phyloP scores from a whole-genome alignment of 2,329 filamentous ascomycete species.

The Lomentospora prolificans region DNA sequence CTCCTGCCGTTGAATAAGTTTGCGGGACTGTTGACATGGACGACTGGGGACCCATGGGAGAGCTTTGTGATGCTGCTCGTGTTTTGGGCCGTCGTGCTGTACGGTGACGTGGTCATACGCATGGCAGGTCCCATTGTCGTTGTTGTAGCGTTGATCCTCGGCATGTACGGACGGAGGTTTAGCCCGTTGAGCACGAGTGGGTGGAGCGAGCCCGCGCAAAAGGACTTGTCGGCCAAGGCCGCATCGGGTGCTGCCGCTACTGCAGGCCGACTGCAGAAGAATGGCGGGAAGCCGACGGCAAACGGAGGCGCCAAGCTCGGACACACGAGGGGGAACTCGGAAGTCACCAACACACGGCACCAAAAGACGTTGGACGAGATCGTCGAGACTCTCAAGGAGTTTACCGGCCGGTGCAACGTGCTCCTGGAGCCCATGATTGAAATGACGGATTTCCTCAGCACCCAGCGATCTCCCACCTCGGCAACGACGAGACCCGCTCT shows the following conservation, averaged over 20 bases:
- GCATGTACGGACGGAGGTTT: constrained; percentile 87
- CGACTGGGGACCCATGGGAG: constrained; percentile 87
- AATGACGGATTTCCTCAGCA: constrained; percentile 87
- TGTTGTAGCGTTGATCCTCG: constrained; percentile 68
- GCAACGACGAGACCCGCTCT: constrained; percentile 85
- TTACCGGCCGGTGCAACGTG: constrained; percentile 87
- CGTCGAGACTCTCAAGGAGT: constrained; percentile 81
- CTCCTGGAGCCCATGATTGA: constrained; percentile 80
- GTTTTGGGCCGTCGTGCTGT: constrained; percentile 82
- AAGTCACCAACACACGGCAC: constrained; percentile 59
- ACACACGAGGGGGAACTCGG: constrained; percentile 40
- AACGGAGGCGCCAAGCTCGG: constrained; percentile 14
- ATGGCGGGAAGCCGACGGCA: constrained; percentile 16
- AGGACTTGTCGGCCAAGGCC: constrained; percentile 17
- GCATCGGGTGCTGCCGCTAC: constrained; percentile 11
- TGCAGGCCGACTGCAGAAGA: constrained; percentile 6
- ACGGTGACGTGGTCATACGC: constrained; percentile 74
- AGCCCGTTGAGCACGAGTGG: constrained; percentile 82
- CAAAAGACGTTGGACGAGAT: constrained; percentile 97
- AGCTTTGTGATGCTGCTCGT: constrained; percentile 79
- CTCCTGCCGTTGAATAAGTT: constrained; percentile 80
- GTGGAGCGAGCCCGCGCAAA: constrained; percentile 45
- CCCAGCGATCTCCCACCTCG: constrained; percentile 79
- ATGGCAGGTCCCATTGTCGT: constrained; percentile 76
- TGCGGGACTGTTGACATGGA: constrained; percentile 85